Evolutionary conservation across 495 filamentous ascomycete species (phyloP), one percentile per base, ranked within the genome.

Genomic region (Xylaria nigripes): DNA sequence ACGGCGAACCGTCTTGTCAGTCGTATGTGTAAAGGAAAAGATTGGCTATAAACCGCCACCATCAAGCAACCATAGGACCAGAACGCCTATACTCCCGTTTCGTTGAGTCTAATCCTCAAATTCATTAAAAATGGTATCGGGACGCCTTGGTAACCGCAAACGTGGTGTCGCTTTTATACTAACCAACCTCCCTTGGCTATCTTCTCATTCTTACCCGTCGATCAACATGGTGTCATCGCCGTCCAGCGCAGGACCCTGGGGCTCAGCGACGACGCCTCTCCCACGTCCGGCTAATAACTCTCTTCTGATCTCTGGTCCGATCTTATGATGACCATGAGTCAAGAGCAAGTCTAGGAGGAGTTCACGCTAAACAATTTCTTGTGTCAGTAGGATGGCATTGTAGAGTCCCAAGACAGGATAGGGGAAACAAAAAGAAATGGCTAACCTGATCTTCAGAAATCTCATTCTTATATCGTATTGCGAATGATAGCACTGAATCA

Each of bases 201-300:
- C 24, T 46, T 46, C 3, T 46, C 7, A 2, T 2, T 16, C 25
- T 56, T 19, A 65, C 13, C 51, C 30, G 61, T 81, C 77, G 51
- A 82, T 62, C 72, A 88, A 76, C 89, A 95, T 95, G 19, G 89
- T 95, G 71, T 96, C 90, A 71, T 96, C 92, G n/a, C 90, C 92
- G 52, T 81, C 82, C 29, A 71, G 70, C 0, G 68, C 65, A 18
- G 62, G 67, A 32, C 67, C 73, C 3, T 67, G 59, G 44, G 88
- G 83, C 45, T 86, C 69, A 10, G 82, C 73, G 40, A 69, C 68
- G 6, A 92, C 81, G 22, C 93, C 93, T 58, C 94, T 78, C 10
- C 90, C 93, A 66, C 93, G 80, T 9, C 93, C 93, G 40, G 87
- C 90, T 34, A 97, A 68, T 57, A 98, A 68, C 70, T 98, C 92